Conservation (phyloP, 306 rosid species). For the Echinosophora koreensis region DNA sequence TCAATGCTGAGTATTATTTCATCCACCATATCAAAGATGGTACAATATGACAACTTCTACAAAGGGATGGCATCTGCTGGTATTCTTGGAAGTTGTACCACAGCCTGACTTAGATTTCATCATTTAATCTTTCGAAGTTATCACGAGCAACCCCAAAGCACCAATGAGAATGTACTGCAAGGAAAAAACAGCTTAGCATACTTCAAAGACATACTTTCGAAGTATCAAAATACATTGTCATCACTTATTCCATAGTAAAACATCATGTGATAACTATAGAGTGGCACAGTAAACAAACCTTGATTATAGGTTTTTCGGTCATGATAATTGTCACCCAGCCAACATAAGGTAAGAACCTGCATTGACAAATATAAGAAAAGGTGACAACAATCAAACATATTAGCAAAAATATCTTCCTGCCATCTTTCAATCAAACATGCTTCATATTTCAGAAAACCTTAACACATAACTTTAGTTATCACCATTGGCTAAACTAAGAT, state of each 20-base stretch:
- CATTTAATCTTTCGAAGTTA: conserved; percentile 75
- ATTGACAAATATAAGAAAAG: not conserved
- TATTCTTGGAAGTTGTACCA: conserved; percentile 7
- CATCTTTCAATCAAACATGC: not conserved
- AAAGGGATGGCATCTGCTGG: conserved; percentile 1
- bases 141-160: conserved; percentile 80
- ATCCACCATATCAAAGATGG: conserved; percentile 39
- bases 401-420: not conserved
- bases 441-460: not conserved
- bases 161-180: conserved; percentile 83
- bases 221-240: not conserved
- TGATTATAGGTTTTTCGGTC: conserved; percentile 95
- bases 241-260: not conserved
- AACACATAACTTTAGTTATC: not conserved
- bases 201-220: not conserved
- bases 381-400: not conserved
- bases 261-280: not conserved
- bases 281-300: conserved; percentile 59
- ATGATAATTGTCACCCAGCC: conserved; percentile 97
- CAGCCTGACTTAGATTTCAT: conserved; percentile 20
- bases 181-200: conserved; percentile 11
- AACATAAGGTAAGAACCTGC: conserved; percentile 93
- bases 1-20: conserved; percentile 10
- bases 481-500: not conserved
- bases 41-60: conserved; percentile 7